These are phyloP conservation scores for Baorangia bicolor DNA, from an alignment of 768 basidiomycete species.

Conservation along the genomic window DNA sequence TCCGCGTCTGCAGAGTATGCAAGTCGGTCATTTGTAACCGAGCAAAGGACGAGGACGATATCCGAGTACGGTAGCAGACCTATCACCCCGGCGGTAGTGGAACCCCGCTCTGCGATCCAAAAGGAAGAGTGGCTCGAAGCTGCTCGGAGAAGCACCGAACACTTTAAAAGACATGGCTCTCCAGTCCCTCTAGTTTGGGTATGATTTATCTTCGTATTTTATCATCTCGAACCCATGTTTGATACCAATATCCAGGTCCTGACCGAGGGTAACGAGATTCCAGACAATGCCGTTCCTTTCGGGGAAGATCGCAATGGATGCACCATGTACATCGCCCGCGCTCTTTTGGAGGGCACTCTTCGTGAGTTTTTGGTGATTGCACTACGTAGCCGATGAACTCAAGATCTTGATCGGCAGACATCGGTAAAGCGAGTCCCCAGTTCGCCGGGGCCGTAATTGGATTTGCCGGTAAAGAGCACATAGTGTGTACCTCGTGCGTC, in stretches of 20 bases:
- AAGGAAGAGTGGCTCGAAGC: slow-evolving; percentile 30
- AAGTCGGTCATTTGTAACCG: background rate
- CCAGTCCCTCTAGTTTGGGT: slow-evolving; percentile 35
- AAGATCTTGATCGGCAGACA: slow-evolving; percentile 19
- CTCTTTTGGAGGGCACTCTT: slow-evolving; percentile 31
- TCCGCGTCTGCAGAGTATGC: slow-evolving; percentile 10
- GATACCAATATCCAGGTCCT: slow-evolving; percentile 17
- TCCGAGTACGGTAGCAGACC: slow-evolving; percentile 21
- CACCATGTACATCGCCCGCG: slow-evolving; percentile 31
- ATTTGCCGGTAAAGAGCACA: slow-evolving; percentile 35
- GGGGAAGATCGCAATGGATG: slow-evolving; percentile 31
- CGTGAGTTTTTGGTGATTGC: slow-evolving; percentile 17
- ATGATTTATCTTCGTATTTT: background rate
- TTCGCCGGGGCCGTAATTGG: slow-evolving; percentile 32
- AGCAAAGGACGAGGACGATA: slow-evolving; percentile 15
- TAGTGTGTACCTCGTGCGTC: slow-evolving; percentile 18
- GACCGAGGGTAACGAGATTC: slow-evolving; percentile 32
- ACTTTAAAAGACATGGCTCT: slow-evolving; percentile 30
- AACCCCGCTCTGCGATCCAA: slow-evolving; percentile 16
- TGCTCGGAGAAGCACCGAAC: slow-evolving; percentile 30
- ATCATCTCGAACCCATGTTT: background rate
- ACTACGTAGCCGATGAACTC: background rate
- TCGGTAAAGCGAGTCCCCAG: slow-evolving; percentile 36
- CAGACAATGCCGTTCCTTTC: slow-evolving; percentile 35
- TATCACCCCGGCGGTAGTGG: slow-evolving; percentile 11